Conservation (phyloP, 345 rosid species). For the Heritiera fomes region DNA sequence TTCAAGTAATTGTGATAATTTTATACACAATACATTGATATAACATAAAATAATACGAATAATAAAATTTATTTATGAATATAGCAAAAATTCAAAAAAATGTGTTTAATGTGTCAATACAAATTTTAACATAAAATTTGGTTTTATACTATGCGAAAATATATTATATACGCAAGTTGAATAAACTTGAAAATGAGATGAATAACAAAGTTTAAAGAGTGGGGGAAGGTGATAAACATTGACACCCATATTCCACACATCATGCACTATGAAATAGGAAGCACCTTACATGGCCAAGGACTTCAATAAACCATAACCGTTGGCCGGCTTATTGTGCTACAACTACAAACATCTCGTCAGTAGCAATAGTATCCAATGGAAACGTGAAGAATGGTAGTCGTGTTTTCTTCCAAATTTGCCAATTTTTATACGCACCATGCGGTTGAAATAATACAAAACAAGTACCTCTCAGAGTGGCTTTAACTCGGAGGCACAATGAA, state of each 20-base stretch:
- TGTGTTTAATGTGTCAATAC: too few relatives aligned
- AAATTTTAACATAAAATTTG: too few relatives aligned
- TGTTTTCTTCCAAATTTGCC: slow-evolving; percentile 8
- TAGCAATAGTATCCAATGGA: neutral
- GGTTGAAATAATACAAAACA: slow-evolving; percentile 25
- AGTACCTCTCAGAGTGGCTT: slow-evolving; percentile 41
- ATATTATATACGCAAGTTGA: too few relatives aligned
- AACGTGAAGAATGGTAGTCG: neutral
- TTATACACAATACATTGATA: too few relatives aligned
- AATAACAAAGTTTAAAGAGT: neutral
- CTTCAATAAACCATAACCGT: neutral
- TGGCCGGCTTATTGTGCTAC: slow-evolving; percentile 1
- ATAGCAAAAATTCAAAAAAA: too few relatives aligned
- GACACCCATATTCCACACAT: neutral
- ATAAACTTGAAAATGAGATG: neutral
- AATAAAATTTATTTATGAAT: too few relatives aligned
- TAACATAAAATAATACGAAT: too few relatives aligned
- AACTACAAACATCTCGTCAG: neutral
- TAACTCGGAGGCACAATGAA: slow-evolving; percentile 49
- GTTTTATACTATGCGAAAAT: too few relatives aligned
- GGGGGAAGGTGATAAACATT: neutral
- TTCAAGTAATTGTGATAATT: too few relatives aligned
- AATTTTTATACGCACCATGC: slow-evolving; percentile 19
- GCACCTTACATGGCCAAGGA: slow-evolving; percentile 2
- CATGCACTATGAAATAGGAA: neutral